A percentile compares a stretch with the other conserved stretches of the same genome.
phyloP scores from a whole-genome alignment of 176 grass and related monocot species.

The Poa pratensis region DNA sequence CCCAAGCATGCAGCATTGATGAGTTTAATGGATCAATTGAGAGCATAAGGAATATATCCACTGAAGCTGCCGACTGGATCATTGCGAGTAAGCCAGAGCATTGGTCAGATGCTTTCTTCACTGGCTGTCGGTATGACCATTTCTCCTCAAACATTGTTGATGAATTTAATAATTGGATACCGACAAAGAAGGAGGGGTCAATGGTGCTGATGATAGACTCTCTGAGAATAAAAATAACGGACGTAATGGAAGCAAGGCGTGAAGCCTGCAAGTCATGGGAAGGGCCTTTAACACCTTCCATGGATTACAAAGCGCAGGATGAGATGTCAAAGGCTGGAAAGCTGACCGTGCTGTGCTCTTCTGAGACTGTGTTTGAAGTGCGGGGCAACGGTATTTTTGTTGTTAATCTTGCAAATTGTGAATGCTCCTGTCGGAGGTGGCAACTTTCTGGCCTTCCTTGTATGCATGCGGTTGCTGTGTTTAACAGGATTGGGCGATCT shows the following conservation, averaged over 20 bases:
- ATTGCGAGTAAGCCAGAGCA: slow-evolving; percentile 90
- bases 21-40: slow-evolving; percentile 93
- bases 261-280: slow-evolving; percentile 67
- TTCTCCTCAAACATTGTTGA: slow-evolving; percentile 91
- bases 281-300: slow-evolving; percentile 80
- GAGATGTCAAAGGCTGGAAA: slow-evolving; percentile 73
- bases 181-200: slow-evolving; percentile 81
- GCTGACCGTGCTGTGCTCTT: slow-evolving; percentile 84
- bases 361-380: slow-evolving; percentile 96
- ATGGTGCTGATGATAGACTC: slow-evolving; percentile 84
- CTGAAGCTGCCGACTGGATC: slow-evolving; percentile 89
- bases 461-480: slow-evolving; percentile 88
- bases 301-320: slow-evolving; percentile 81
- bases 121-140: slow-evolving; percentile 86
- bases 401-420: slow-evolving; percentile 82
- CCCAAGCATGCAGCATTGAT: slow-evolving; percentile 79
- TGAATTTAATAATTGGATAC: slow-evolving; percentile 95
- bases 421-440: slow-evolving; percentile 95
- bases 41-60: slow-evolving; percentile 84
- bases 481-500: slow-evolving; percentile 64
- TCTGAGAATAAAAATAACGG: slow-evolving; percentile 71
- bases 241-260: slow-evolving; percentile 71
- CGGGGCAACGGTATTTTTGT: slow-evolving; percentile 82
- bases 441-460: slow-evolving; percentile 90
- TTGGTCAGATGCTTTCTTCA: slow-evolving; percentile 96